Base-by-base conservation (phyloP, 805 yeast genomes). In the Suhomyces sp. region DNA sequence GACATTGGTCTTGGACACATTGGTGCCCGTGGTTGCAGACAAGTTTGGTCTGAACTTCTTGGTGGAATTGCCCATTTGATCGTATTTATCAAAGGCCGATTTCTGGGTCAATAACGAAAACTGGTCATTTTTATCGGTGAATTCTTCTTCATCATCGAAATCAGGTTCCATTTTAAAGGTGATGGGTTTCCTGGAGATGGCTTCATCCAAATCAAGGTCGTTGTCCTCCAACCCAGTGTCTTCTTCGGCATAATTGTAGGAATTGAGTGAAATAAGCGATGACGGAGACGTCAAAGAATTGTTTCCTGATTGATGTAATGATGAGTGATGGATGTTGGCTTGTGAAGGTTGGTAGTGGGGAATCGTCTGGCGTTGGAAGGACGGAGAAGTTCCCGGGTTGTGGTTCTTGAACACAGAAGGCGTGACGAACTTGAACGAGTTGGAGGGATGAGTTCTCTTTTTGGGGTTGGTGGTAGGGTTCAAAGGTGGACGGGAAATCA, bases 221-320 rank as follows among this genome's bases (percentile, higher is more conserved):
- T 28, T 35, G 23, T 39, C 40, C 9, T 36, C 40, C 21, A 32
- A 31, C 20, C 28, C 43, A 5, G 37, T 32, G 15, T 36, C 40
- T 15, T 36, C 38, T 10, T 47, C 53, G 28, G 51, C 56, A 36
- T 53, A 51, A 35, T 49, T 42, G 36, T 48, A 52, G 13, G 63
- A 53, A 32, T 54, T 57, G 35, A 64, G 53, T 32, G 65, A 58
- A 28, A 64, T 52, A 15, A 65, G 53, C 28, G 66, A 60, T 21
- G 60, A 53, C 11, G 70, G 68, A 20, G 65, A 57, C 2, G 68
- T 58, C 37, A 60, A 45, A 25, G 61, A 52, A 27, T 44, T 39
- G 31, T 18, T 37, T 18, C 34, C 40, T 7, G 40, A 31, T 20
- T 28, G 31, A 9, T 27, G 33, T 17, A 25, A 15, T 11, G 34